Evolutionary conservation across 345 rosid species (phyloP).

Genomic region (Pugionium dolabratum): DNA sequence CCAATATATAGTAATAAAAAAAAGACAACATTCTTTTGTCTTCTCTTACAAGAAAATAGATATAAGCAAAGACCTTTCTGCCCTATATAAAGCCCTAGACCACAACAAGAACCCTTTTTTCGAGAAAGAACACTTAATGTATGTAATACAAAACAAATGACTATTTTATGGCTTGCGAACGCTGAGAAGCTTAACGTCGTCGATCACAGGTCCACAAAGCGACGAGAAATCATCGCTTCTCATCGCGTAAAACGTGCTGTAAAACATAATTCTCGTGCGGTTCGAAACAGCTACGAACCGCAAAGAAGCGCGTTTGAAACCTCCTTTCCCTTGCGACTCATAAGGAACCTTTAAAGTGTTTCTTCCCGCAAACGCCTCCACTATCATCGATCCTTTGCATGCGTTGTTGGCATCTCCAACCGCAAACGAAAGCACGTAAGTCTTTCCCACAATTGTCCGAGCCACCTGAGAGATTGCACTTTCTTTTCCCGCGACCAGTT

Average conservation of each 20-base stretch:
- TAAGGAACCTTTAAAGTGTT: slow-evolving; percentile 64
- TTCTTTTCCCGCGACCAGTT: slow-evolving; percentile 84
- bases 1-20: slow-evolving; percentile 6
- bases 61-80: slow-evolving; percentile 37
- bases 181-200: slow-evolving; percentile 67
- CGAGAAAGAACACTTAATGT: background rate
- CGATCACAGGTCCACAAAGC: slow-evolving; percentile 79
- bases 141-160: background rate
- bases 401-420: slow-evolving; percentile 77
- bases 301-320: slow-evolving; percentile 62
- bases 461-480: slow-evolving; percentile 78
- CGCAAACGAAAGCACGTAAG: slow-evolving; percentile 60
- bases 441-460: slow-evolving; percentile 54
- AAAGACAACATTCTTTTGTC: slow-evolving; percentile 27
- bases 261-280: slow-evolving; percentile 66
- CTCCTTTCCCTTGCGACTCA: slow-evolving; percentile 67
- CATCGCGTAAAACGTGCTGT: slow-evolving; percentile 74
- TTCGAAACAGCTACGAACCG: slow-evolving; percentile 52
- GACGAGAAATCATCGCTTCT: slow-evolving; percentile 74
- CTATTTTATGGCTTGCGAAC: slow-evolving; percentile 37
- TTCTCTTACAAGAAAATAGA: slow-evolving; percentile 39
- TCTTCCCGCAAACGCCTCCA: slow-evolving; percentile 78
- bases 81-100: slow-evolving; percentile 25
- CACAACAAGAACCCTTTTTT: slow-evolving; percentile 19
- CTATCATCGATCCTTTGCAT: slow-evolving; percentile 68